Percentiles rank a stretch among this genome's conserved stretches.
phyloP scores from a whole-genome alignment of 1,139 yeast species.

The Scheffersomyces lignicola region DNA sequence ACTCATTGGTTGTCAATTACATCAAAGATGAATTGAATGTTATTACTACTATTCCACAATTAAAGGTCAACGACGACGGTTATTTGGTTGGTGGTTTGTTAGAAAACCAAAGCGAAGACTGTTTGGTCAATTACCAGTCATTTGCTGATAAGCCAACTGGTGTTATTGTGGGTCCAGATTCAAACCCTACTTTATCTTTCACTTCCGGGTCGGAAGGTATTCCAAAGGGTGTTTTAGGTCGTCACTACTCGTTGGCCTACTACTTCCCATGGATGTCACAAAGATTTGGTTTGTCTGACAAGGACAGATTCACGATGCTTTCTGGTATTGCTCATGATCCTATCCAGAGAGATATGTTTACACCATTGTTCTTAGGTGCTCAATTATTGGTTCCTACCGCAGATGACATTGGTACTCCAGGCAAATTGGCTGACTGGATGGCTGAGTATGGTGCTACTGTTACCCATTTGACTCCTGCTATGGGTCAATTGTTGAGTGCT shows the following conservation, averaged over 20 bases:
- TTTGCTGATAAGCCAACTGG: conserved; percentile 66
- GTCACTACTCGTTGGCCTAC: conserved; percentile 94
- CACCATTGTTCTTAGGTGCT: conserved; percentile 96
- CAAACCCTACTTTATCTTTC: conserved; percentile 93
- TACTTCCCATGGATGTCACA: conserved; percentile 99
- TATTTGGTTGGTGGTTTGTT: conserved; percentile 58
- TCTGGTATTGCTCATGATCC: conserved; percentile 99
- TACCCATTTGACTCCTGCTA: conserved; percentile 97
- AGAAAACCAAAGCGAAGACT: conserved; percentile 38
- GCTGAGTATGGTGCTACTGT: conserved; percentile 86
- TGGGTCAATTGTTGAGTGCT: conserved; percentile 97
- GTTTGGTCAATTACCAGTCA: conserved; percentile 47
- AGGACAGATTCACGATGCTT: conserved; percentile 93
- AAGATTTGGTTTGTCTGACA: conserved; percentile 70
- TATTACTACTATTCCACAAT: conserved; percentile 70
- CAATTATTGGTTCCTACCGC: conserved; percentile 89
- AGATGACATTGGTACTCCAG: conserved; percentile 98
- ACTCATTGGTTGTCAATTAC: conserved; percentile 73
- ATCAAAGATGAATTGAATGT: conserved; percentile 71
- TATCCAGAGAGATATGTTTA: conserved; percentile 97
- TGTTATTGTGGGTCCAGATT: conserved; percentile 95
- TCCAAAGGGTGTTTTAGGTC: conserved; percentile 97
- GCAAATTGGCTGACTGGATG: conserved; percentile 97
- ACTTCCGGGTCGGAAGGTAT: conserved; percentile 99
- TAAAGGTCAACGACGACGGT: conserved; percentile 80